Evolutionary conservation across 805 yeast species (phyloP).

Genomic region (Candida insectorum): DNA sequence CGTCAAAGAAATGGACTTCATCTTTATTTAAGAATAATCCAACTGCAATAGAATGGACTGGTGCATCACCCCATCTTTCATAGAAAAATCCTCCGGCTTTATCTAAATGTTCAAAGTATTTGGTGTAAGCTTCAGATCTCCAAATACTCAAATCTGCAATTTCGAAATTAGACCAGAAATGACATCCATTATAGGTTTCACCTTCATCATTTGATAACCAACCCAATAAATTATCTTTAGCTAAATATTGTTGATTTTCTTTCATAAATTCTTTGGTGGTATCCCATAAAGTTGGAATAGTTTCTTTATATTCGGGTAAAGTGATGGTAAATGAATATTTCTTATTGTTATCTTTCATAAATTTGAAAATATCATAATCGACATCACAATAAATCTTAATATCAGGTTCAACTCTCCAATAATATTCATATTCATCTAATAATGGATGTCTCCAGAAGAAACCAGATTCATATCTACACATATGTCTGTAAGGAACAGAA

Average conservation of each 20-base stretch:
- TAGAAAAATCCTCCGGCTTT: slow-evolving; percentile 88
- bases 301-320: slow-evolving; percentile 75
- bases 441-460: slow-evolving; percentile 79
- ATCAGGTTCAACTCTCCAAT: slow-evolving; percentile 95
- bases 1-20: slow-evolving; percentile 74
- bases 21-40: slow-evolving; percentile 69
- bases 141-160: slow-evolving; percentile 71
- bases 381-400: slow-evolving; percentile 79
- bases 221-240: slow-evolving; percentile 62
- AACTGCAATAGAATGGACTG: slow-evolving; percentile 86
- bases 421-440: slow-evolving; percentile 76
- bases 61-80: slow-evolving; percentile 95
- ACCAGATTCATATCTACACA: slow-evolving; percentile 92
- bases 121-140: slow-evolving; percentile 66
- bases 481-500: slow-evolving; percentile 76
- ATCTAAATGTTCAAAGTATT: slow-evolving; percentile 73
- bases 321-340: slow-evolving; percentile 86
- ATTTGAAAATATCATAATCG: slow-evolving; percentile 80
- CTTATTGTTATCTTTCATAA: slow-evolving; percentile 72
- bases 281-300: slow-evolving; percentile 84
- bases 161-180: slow-evolving; percentile 91
- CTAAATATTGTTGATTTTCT: slow-evolving; percentile 57
- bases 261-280: slow-evolving; percentile 65
- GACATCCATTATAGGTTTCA: slow-evolving; percentile 72
- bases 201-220: slow-evolving; percentile 72